Conservation (phyloP, 768 basidiomycete genomes). For the Dendrothele bispora region DNA sequence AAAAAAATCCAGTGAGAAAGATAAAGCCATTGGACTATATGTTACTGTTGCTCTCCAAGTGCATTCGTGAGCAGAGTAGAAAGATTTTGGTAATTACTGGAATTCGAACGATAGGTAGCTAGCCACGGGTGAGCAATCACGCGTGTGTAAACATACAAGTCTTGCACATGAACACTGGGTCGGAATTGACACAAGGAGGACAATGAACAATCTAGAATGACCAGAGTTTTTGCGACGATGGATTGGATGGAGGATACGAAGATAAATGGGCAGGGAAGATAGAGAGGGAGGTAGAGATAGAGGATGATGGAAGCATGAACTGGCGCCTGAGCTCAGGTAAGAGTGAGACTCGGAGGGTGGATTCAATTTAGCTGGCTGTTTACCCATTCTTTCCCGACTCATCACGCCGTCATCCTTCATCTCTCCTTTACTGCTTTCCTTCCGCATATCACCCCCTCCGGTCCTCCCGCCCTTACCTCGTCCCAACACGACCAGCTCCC, state of each 20-base stretch:
- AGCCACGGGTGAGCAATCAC: too few relatives aligned
- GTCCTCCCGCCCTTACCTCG: constrained; percentile 47
- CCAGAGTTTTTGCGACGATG: too few relatives aligned
- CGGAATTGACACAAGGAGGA: too few relatives aligned
- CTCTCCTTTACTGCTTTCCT: constrained; percentile 2
- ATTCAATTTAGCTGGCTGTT: constrained; percentile 2
- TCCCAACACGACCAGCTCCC: constrained; percentile 56
- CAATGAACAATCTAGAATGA: too few relatives aligned
- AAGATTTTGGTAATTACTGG: too few relatives aligned
- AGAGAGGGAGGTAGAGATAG: constrained; percentile 4
- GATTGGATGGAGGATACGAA: background rate
- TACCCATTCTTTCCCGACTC: constrained; percentile 7
- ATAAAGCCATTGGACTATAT: too few relatives aligned
- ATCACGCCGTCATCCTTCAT: constrained; percentile 3
- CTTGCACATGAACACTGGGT: too few relatives aligned
- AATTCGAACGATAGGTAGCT: too few relatives aligned
- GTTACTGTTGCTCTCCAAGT: too few relatives aligned
- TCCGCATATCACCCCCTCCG: constrained; percentile 2
- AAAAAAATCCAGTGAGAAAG: too few relatives aligned
- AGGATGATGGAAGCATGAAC: background rate
- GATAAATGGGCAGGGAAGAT: background rate
- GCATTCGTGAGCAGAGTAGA: too few relatives aligned
- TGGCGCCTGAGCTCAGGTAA: background rate
- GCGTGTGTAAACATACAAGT: too few relatives aligned
- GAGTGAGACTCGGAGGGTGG: background rate